Percentiles rank a stretch among this genome's conserved stretches.
Conservation (phyloP, 2,329 filamentous ascomycete species). For the Phaeophleospora eucalypticola region DNA sequence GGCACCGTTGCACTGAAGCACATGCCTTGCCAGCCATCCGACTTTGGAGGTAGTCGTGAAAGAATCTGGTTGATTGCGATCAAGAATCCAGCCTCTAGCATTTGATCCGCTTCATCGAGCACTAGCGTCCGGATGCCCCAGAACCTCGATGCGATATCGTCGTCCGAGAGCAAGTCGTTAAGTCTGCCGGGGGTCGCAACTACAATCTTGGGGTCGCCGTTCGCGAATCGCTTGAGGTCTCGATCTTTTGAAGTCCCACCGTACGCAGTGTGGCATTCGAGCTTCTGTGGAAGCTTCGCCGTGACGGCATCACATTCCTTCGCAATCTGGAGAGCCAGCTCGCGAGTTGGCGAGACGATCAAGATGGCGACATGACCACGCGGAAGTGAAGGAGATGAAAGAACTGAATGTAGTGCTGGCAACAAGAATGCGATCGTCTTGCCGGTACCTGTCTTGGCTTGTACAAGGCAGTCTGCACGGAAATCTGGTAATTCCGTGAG, state of each 20-base stretch:
- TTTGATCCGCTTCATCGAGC: conserved; percentile 77
- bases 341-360: conserved; percentile 74
- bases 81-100: conserved; percentile 57
- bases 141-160: conserved; percentile 45
- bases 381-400: conserved; percentile 63
- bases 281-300: conserved; percentile 77
- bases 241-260: conserved; percentile 74
- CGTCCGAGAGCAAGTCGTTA: conserved; percentile 74
- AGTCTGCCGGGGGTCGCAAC: conserved; percentile 86
- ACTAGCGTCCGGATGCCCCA: conserved; percentile 44
- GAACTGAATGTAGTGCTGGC: conserved; percentile 79
- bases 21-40: conserved; percentile 47
- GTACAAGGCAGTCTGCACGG: conserved; percentile 51
- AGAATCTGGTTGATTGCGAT: conserved; percentile 52
- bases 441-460: conserved; percentile 83
- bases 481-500: conserved; percentile 48
- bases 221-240: conserved; percentile 66
- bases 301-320: conserved; percentile 79
- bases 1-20: conserved; percentile 47
- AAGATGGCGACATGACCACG: conserved; percentile 83
- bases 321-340: conserved; percentile 60
- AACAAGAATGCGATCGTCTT: conserved; percentile 93
- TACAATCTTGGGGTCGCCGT: conserved; percentile 76
- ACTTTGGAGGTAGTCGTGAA: conserved; percentile 48
- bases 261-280: conserved; percentile 64